Conservation (phyloP, 1,284 basidiomycete species). For the Sanghuangporus baumii region DNA sequence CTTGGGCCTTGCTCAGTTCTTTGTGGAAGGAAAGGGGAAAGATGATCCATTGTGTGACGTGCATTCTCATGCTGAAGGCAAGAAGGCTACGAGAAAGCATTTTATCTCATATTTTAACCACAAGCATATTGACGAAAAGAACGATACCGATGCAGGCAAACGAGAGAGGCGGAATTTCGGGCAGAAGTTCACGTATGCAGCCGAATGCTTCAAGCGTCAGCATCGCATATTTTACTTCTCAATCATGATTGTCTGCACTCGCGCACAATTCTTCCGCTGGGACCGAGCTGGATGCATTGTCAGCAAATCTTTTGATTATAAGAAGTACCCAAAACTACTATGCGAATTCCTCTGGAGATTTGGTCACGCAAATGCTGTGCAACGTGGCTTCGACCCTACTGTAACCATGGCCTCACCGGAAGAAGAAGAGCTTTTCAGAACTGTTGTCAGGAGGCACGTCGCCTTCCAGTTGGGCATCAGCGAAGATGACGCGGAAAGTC, state of each 20-base stretch:
- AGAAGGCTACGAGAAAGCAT: not conserved
- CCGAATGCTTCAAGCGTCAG: not conserved
- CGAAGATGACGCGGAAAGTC: not conserved
- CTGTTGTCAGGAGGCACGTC: not conserved
- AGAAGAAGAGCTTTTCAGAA: not conserved
- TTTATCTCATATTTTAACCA: not conserved
- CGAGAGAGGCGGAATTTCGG: not conserved
- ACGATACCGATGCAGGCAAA: not conserved
- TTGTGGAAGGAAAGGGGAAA: not conserved
- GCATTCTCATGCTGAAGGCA: not conserved
- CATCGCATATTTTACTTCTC: not conserved
- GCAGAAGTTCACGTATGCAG: not conserved
- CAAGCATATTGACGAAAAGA: not conserved
- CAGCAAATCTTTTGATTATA: not conserved
- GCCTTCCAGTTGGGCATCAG: not conserved
- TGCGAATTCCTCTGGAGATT: not conserved
- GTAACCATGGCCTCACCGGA: not conserved
- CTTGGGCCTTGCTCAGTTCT: not conserved
- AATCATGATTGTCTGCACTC: not conserved
- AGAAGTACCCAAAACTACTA: not conserved
- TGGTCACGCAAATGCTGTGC: not conserved
- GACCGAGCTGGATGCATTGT: not conserved
- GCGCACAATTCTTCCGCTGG: not conserved
- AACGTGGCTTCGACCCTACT: not conserved
- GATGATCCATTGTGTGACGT: not conserved